phyloP scores from a whole-genome alignment of 2,329 filamentous ascomycete genomes.

The Aspergillus alliaceus region DNA sequence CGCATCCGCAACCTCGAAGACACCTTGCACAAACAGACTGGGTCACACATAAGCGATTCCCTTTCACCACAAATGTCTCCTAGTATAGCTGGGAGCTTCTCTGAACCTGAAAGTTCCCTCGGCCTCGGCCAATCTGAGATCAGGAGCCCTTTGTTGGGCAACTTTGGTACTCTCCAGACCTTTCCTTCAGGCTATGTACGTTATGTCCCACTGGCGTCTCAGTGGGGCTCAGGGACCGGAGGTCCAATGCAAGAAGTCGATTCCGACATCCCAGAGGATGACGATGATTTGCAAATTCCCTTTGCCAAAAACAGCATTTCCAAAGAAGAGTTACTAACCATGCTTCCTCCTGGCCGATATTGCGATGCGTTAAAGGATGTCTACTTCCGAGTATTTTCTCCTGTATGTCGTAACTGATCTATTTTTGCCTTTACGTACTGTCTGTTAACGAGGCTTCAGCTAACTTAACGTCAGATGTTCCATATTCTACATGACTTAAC shows the following conservation, averaged over 20 bases:
- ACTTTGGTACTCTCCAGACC: conserved; percentile 31
- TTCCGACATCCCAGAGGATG: conserved; percentile 28
- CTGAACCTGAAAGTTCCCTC: conserved; percentile 23
- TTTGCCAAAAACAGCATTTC: conserved; percentile 28
- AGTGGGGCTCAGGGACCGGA: conserved; percentile 30
- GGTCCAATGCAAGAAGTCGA: conserved; percentile 27
- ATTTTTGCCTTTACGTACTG: background rate
- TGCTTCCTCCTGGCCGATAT: conserved; percentile 36
- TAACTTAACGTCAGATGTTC: conserved; percentile 29
- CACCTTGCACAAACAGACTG: conserved; percentile 35
- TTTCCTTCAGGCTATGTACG: conserved; percentile 37
- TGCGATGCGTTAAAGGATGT: conserved; percentile 38
- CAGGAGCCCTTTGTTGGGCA: conserved; percentile 21
- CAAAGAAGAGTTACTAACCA: conserved; percentile 29
- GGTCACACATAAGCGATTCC: conserved; percentile 19
- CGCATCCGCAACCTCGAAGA: conserved; percentile 38
- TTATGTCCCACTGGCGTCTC: conserved; percentile 34
- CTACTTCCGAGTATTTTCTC: conserved; percentile 41
- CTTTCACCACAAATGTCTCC: conserved; percentile 27
- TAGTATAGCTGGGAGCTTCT: conserved; percentile 28
- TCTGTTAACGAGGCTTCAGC: background rate
- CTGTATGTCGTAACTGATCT: conserved; percentile 26
- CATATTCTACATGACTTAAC: conserved; percentile 44
- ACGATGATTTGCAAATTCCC: conserved; percentile 35
- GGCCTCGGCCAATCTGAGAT: conserved; percentile 20